phyloP scores from a whole-genome alignment of 257 asterid genomes.

The Lantana camara region DNA sequence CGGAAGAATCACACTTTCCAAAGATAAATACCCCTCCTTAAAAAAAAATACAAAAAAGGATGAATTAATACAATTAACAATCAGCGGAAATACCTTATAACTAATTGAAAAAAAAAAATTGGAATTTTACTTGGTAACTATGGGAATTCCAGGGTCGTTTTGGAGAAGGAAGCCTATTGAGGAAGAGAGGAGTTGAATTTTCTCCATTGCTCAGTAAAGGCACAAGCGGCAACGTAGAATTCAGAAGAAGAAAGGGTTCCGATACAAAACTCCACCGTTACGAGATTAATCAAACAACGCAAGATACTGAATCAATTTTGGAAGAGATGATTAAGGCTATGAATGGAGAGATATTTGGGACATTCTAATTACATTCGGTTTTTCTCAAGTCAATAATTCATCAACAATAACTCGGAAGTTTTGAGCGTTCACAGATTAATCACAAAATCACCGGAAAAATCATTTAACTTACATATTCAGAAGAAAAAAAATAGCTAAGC shows the following conservation, averaged over 20 bases:
- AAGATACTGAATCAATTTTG: background rate
- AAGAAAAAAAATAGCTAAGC: too few relatives aligned
- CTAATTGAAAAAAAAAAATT: background rate
- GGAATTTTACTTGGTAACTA: constrained; percentile 32
- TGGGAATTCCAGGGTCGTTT: constrained; percentile 47
- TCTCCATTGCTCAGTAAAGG: constrained; percentile 65
- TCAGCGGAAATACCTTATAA: background rate
- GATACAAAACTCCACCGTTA: constrained; percentile 42
- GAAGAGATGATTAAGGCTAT: background rate
- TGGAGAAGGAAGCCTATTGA: constrained; percentile 63
- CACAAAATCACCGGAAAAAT: too few relatives aligned
- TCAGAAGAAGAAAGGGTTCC: constrained; percentile 62
- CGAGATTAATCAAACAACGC: background rate
- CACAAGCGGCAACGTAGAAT: constrained; percentile 56
- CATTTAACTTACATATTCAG: too few relatives aligned
- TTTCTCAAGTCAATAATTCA: too few relatives aligned
- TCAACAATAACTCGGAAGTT: too few relatives aligned
- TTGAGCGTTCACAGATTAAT: too few relatives aligned
- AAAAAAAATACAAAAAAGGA: constrained; percentile 14
- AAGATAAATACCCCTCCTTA: constrained; percentile 70
- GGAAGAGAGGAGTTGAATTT: constrained; percentile 62
- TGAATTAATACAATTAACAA: constrained; percentile 8
- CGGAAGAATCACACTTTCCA: constrained; percentile 63
- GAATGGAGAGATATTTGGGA: too few relatives aligned
- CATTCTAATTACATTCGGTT: too few relatives aligned